A percentile compares a stretch with the other conserved stretches of the same genome.
Evolutionary conservation across 73 alveolate genomes (phyloP).

Genomic region (Uronychia binucleata): DNA sequence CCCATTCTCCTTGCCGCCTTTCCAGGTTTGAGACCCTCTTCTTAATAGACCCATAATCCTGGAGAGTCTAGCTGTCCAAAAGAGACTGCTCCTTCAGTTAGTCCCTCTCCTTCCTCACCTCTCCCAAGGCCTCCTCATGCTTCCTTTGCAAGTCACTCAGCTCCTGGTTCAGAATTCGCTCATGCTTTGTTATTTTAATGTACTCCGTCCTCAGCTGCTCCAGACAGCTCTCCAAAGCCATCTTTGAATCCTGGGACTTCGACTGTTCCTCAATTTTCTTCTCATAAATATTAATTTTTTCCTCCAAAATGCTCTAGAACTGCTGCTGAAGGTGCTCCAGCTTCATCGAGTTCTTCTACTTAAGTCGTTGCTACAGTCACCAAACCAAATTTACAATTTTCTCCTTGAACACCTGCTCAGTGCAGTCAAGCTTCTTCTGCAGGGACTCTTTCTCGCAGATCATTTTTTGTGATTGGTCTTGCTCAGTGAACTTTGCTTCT

Average conservation of each 20-base stretch:
- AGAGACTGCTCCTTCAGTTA: neutral
- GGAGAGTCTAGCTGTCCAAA: neutral
- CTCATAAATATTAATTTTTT: neutral
- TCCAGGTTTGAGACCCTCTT: neutral
- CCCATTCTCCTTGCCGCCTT: neutral
- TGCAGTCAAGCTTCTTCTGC: neutral
- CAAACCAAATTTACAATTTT: neutral
- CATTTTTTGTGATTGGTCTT: neutral
- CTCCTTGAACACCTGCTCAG: neutral
- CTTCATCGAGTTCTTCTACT: neutral
- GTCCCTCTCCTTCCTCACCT: neutral
- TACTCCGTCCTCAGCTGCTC: neutral
- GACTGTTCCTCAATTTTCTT: neutral
- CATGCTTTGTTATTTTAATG: neutral
- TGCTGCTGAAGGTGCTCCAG: neutral
- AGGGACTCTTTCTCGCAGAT: neutral
- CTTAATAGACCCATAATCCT: neutral
- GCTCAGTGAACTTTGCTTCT: neutral
- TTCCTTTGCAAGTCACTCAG: neutral
- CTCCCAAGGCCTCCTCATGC: neutral
- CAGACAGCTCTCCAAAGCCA: neutral
- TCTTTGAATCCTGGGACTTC: neutral
- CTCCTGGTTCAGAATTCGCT: neutral
- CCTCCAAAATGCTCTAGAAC: neutral
- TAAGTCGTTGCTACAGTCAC: neutral